Base-by-base conservation (phyloP, 345 rosid species). In the Gossypioides kirkii region DNA sequence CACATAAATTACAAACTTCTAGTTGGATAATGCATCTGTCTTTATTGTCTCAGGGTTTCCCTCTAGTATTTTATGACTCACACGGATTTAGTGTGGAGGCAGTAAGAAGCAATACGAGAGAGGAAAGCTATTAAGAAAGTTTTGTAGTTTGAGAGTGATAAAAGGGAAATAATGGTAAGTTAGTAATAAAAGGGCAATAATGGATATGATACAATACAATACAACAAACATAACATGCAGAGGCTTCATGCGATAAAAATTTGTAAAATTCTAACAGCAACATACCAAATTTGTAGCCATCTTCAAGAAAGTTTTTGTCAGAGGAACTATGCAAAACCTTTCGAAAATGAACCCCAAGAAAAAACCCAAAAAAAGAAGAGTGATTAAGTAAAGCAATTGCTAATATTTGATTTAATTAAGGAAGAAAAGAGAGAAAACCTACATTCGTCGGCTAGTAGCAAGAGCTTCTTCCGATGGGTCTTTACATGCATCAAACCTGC, bases 61-160 rank as follows among this genome's bases (percentile, higher is more conserved):
- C 92, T 96, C 14, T 82, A 81, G 63, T 95, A 95, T 84, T 95
- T 95, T 73, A 95, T 97, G 2, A 91, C 97, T 11, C 99, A 95
- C 77, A 91, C 80, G 8, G 98, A 95, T 75, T 78, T 93, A 71
- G 98, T 95, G 2, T 77, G 71, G 22, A 85, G 97, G 75, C 98
- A 95, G 79, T 84, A 85, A 79, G 98, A 87, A 83, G 99, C 98
- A 0, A 88, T 96, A 52, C 82, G 77, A 69, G 88, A 82, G 77
- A 81, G 99, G 79, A 96, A 88, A 78, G 97, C 96, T 4, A 52
- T 83, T 71, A 90, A 64, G 82, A 87, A 82, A 74, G 98, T 98
- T 23, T 78, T 93, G 83, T 86, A 86, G 75, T 93, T n/a, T n/a
- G n/a, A n/a, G n/a, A n/a, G n/a, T n/a, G n/a, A n/a, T n/a, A n/a